Percentiles rank a stretch among this genome's conserved stretches.
Evolutionary conservation across 1,284 basidiomycete species (phyloP).

Genomic region (Cutaneotrichosporon dermatis): DNA sequence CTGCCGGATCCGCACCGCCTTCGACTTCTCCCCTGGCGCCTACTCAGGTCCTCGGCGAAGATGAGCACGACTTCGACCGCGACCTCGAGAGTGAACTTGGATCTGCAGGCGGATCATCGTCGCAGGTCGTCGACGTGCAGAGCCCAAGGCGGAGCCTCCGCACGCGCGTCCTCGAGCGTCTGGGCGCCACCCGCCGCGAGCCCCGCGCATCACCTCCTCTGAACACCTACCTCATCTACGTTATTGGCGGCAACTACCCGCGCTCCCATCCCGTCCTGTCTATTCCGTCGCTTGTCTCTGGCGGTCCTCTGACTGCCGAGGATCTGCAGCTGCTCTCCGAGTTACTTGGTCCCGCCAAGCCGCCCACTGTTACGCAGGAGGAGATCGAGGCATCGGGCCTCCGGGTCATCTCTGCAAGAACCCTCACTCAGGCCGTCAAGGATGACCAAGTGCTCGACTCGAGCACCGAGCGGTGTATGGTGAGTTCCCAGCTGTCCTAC

Average conservation of each 20-base stretch:
- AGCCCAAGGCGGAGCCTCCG: conserved; percentile 24
- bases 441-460: conserved; percentile 65
- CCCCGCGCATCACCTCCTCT: conserved; percentile 17
- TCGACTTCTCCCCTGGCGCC: background rate
- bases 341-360: conserved; percentile 47
- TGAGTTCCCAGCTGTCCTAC: conserved; percentile 46
- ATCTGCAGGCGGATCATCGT: background rate
- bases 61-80: conserved; percentile 10
- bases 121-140: background rate
- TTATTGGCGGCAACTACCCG: conserved; percentile 71
- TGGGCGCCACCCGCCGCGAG: conserved; percentile 13
- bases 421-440: conserved; percentile 57
- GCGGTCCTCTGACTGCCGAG: conserved; percentile 54
- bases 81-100: conserved; percentile 12
- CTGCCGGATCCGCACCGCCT: background rate
- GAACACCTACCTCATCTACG: conserved; percentile 46
- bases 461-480: conserved; percentile 62
- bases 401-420: conserved; percentile 60
- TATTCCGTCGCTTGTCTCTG: conserved; percentile 61
- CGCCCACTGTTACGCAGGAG: conserved; percentile 69
- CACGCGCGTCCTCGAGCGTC: conserved; percentile 25
- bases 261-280: conserved; percentile 77
- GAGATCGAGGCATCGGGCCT: conserved; percentile 77
- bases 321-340: conserved; percentile 67
- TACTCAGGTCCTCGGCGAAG: background rate